Evolutionary conservation across 805 yeast genomes (phyloP).

Genomic region (Candida nemodendra): DNA sequence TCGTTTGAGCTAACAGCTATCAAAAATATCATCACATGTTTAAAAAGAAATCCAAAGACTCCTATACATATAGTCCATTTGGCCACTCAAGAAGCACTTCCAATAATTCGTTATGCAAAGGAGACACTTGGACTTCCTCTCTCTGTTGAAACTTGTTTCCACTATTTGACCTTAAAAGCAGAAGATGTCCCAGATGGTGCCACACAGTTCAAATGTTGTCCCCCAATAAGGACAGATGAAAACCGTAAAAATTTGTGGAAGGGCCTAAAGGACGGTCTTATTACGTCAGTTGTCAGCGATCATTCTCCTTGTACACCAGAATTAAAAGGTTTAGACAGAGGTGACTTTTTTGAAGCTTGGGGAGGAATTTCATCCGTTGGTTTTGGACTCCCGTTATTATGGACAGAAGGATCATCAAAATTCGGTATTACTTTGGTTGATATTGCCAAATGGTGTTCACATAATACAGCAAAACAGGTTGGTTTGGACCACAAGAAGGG

Average conservation of each 20-base stretch:
- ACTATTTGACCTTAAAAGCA: conserved; percentile 74
- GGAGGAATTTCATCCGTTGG: conserved; percentile 96
- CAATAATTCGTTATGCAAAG: conserved; percentile 67
- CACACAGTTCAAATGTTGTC: conserved; percentile 91
- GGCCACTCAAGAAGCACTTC: conserved; percentile 82
- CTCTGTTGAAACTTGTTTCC: conserved; percentile 93
- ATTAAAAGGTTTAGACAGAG: conserved; percentile 73
- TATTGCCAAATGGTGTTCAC: conserved; percentile 75
- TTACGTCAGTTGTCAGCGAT: conserved; percentile 88
- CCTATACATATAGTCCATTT: conserved; percentile 88
- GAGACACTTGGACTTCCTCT: conserved; percentile 51
- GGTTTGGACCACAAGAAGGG: conserved; percentile 79
- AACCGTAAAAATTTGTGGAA: conserved; percentile 77
- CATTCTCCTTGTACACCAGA: conserved; percentile 97
- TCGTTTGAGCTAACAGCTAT: conserved; percentile 84
- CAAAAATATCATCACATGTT: conserved; percentile 62
- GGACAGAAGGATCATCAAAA: conserved; percentile 63
- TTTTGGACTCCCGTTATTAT: conserved; percentile 77
- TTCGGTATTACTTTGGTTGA: conserved; percentile 42
- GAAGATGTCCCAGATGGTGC: conserved; percentile 75
- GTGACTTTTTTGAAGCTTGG: conserved; percentile 93
- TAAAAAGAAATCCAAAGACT: conserved; percentile 54
- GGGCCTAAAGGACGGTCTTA: conserved; percentile 62
- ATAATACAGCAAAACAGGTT: conserved; percentile 82
- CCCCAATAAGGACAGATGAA: conserved; percentile 79